Conservation (phyloP, 1,284 basidiomycete species). For the Rhizoctonia solani region DNA sequence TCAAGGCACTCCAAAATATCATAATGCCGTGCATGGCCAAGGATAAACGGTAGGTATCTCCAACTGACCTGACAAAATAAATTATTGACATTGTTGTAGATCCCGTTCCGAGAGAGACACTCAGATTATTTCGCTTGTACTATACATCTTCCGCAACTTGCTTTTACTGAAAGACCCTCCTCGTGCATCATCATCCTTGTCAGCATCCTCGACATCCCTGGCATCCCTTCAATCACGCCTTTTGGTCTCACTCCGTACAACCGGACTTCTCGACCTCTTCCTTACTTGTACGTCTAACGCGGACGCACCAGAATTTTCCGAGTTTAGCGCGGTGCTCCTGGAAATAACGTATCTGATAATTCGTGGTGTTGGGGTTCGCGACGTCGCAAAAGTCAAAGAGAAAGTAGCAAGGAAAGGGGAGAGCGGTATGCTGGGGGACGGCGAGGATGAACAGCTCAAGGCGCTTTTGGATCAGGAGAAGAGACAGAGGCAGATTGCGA, state of each 20-base stretch:
- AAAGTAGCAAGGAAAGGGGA: neutral
- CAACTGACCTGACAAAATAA: neutral
- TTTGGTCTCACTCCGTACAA: conserved; percentile 69
- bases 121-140: conserved; percentile 84
- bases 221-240: conserved; percentile 77
- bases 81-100: conserved; percentile 7
- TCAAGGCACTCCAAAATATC: conserved; percentile 70
- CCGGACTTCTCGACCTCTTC: conserved; percentile 76
- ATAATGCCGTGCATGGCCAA: conserved; percentile 72
- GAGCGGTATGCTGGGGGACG: conserved; percentile 28
- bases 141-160: conserved; percentile 88
- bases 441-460: conserved; percentile 34
- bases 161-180: conserved; percentile 85
- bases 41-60: conserved; percentile 46
- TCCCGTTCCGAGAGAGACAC: conserved; percentile 78
- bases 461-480: conserved; percentile 36
- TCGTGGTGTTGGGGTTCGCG: conserved; percentile 57
- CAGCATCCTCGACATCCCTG: conserved; percentile 59
- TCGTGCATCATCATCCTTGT: conserved; percentile 64
- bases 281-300: conserved; percentile 81
- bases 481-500: conserved; percentile 12
- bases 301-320: conserved; percentile 73
- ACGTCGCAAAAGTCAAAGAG: conserved; percentile 20
- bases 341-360: conserved; percentile 90
- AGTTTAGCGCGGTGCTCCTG: conserved; percentile 84